These are phyloP conservation scores for Halophytophthora polymorphica DNA, from an alignment of 352 stramenopile genomes.

Conservation along the genomic window DNA sequence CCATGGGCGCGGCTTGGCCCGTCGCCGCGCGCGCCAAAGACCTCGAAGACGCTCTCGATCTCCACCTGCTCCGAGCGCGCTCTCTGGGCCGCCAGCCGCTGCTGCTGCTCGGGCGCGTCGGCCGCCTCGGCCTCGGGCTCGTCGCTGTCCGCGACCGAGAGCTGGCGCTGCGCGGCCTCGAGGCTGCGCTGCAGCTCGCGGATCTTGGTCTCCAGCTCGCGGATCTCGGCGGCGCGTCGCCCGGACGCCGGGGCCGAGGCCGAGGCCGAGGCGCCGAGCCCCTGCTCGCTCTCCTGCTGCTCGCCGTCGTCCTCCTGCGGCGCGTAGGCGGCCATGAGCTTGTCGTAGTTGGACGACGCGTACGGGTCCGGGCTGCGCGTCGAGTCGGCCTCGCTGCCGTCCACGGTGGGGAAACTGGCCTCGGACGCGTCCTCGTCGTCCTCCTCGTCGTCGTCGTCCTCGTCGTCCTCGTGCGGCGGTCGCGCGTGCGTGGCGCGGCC, in stretches of 20 bases:
- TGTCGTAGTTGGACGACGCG: slow-evolving; percentile 58
- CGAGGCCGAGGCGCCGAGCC: too few species aligned
- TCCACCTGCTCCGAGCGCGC: slow-evolving; percentile 41
- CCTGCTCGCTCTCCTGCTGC: too few species aligned
- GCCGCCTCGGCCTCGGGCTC: slow-evolving; percentile 50
- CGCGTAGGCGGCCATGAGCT: slow-evolving; percentile 47
- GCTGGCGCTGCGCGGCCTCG: slow-evolving; percentile 54
- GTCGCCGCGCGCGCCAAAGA: slow-evolving; percentile 44
- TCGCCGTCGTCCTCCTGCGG: slow-evolving; percentile 27
- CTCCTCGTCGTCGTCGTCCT: slow-evolving; percentile 14
- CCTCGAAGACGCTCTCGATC: slow-evolving; percentile 53
- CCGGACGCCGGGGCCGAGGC: slow-evolving; percentile 21
- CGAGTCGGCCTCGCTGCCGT: slow-evolving; percentile 26
- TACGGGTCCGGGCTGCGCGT: slow-evolving; percentile 43
- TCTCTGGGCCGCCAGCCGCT: slow-evolving; percentile 33
- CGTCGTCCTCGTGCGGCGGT: slow-evolving; percentile 3
- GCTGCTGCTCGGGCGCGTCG: slow-evolving; percentile 3
- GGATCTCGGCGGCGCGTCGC: slow-evolving; percentile 33
- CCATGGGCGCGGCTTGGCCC: too few species aligned
- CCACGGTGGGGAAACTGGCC: slow-evolving; percentile 33
- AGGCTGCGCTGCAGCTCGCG: slow-evolving; percentile 55
- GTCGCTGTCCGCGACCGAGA: slow-evolving; percentile 53
- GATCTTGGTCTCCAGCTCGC: slow-evolving; percentile 63
- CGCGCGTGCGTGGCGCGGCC: slow-evolving; percentile 12
- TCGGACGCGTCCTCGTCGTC: slow-evolving; percentile 23